phyloP scores from a whole-genome alignment of 345 rosid genomes.

The Anacardium occidentale region DNA sequence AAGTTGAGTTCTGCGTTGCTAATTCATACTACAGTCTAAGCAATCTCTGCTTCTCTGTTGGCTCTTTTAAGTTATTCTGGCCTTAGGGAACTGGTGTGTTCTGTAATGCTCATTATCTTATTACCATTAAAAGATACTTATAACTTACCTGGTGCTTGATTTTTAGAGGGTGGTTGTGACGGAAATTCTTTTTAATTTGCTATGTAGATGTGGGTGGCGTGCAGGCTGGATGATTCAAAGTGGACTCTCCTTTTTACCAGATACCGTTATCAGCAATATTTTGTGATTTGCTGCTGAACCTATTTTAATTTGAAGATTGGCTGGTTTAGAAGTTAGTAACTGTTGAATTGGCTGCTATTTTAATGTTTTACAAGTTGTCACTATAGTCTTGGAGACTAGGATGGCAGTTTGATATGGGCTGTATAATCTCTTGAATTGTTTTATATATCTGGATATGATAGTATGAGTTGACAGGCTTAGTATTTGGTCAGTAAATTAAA shows the following conservation, averaged over 20 bases:
- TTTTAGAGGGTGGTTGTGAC: constrained; percentile 2
- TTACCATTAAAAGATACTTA: no score
- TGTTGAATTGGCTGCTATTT: not conserved
- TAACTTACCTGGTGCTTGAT: constrained; percentile 11
- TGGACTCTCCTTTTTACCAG: not conserved
- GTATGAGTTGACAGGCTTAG: no score
- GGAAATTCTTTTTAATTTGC: not conserved
- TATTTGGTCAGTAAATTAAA: not conserved
- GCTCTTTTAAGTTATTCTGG: not conserved
- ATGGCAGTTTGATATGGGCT: not conserved
- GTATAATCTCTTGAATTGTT: not conserved
- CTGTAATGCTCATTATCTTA: not conserved
- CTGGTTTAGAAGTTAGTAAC: not conserved
- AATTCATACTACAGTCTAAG: not conserved
- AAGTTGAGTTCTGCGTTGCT: no score
- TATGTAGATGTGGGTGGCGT: not conserved
- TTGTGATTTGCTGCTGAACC: not conserved
- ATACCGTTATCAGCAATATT: not conserved
- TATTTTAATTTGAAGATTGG: not conserved
- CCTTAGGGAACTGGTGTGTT: not conserved
- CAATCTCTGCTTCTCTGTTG: not conserved
- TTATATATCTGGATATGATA: not conserved
- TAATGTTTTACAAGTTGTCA: no score
- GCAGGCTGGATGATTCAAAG: not conserved
- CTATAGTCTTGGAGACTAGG: not conserved